Percentiles rank a stretch among this genome's conserved stretches.
These are phyloP conservation scores for Zygnema cylindricum DNA, from an alignment of 139 green algal genomes.

Conservation along the genomic window DNA sequence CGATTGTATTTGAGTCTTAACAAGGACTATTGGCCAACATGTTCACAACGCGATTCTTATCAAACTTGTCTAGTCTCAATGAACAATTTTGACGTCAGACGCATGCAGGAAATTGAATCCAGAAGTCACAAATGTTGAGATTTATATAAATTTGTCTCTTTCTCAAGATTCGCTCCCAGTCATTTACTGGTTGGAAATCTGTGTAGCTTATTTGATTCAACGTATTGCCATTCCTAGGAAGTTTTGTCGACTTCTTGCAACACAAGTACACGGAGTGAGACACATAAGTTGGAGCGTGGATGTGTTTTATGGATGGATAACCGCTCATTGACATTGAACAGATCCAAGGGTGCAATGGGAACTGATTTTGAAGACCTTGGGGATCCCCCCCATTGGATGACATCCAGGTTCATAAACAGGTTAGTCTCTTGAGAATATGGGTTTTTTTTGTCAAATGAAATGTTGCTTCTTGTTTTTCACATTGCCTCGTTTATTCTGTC, in stretches of 20 bases:
- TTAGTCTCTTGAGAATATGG: not conserved
- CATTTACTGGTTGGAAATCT: no score
- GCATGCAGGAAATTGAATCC: no score
- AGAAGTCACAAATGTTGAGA: not conserved
- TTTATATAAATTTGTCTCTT: not conserved
- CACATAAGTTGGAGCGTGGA: not conserved
- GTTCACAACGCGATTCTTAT: no score
- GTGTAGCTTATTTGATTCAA: no score
- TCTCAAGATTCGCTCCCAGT: not conserved
- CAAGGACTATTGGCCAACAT: no score
- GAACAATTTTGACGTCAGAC: no score
- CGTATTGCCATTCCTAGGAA: not conserved
- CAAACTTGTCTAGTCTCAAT: no score
- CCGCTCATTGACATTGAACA: not conserved
- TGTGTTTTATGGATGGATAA: not conserved
- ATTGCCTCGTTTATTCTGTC: no score
- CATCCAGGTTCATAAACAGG: not conserved
- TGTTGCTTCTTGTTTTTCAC: no score
- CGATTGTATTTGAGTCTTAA: no score
- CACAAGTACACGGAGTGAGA: not conserved
- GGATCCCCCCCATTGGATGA: not conserved
- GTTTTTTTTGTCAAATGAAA: not conserved
- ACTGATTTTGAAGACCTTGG: not conserved
- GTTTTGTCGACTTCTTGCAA: not conserved
- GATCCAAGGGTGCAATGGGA: not conserved